Evolutionary conservation across 208 protist species (phyloP).

Genomic region (Trypanosoma caninum): DNA sequence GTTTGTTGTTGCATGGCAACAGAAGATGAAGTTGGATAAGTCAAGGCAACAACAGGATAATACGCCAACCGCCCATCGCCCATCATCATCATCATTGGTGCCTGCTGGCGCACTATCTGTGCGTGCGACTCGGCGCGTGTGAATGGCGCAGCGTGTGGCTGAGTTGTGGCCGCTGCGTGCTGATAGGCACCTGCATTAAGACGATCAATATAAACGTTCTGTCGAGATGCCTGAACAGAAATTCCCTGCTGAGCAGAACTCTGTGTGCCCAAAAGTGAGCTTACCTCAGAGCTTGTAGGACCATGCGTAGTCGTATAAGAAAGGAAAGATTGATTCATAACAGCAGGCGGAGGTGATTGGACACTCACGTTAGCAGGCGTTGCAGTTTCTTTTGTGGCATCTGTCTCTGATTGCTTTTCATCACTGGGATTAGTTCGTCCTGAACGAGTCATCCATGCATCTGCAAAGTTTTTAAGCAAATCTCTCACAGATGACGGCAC

Average conservation of each 20-base stretch:
- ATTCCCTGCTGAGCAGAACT: not conserved
- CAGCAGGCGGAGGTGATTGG: not conserved
- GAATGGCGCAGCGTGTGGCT: not conserved
- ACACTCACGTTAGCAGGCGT: not conserved
- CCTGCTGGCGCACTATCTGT: constrained; percentile 4
- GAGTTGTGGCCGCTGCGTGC: not conserved
- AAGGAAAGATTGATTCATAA: not conserved
- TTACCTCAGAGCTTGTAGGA: not conserved
- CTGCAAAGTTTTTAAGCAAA: constrained; percentile 22
- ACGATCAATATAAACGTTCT: not conserved
- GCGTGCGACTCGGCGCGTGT: not conserved
- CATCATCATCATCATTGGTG: constrained; percentile 17
- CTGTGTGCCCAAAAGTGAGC: not conserved
- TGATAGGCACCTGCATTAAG: not conserved
- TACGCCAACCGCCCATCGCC: constrained; percentile 22
- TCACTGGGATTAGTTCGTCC: not conserved
- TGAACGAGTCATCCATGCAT: constrained; percentile 1
- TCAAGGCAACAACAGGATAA: constrained; percentile 10
- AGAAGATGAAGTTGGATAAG: not conserved
- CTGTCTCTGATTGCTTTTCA: not conserved
- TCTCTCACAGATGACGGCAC: constrained; percentile 11
- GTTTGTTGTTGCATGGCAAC: not conserved
- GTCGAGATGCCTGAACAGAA: not conserved
- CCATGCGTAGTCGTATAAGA: not conserved
- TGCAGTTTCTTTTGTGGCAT: not conserved